Base-by-base conservation (phyloP, 2,329 filamentous ascomycete genomes). In the Emmonsia crescens region DNA sequence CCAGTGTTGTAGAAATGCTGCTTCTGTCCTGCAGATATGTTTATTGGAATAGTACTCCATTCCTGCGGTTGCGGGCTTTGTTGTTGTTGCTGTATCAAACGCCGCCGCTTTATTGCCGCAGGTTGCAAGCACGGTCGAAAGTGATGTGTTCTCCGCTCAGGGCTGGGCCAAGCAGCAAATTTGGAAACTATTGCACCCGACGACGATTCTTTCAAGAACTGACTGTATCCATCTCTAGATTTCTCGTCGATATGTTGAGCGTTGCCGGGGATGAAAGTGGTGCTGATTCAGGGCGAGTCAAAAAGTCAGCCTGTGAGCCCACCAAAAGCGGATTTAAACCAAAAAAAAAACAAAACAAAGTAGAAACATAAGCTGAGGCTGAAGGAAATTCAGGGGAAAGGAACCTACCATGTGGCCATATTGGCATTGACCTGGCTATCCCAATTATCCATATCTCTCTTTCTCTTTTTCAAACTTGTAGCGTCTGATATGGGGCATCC, bases 391-490 rank as follows among this genome's bases (percentile, higher is more conserved):
- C 29, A 42, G 19, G 24, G 16, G 10, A n/a, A n/a, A 31, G 63
- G 8, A 24, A 16, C 64, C 58, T 62, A 69, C 65, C 61, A 63
- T 54, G 64, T 63, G 21, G 46, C 52, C n/a, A 60, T 24, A 44
- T 65, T 63, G 12, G 46, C 52, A 14, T 59, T 29, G 36, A 66
- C 60, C n/a, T 65, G 57, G 36, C 58, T 36, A n/a, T 65, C 65
- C n/a, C 64, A 57, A 31, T 63, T 51, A 2, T 44, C 31, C 19
- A 56, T 52, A 55, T 71, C 69, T 57, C 69, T 65, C 49, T 70
- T 72, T 31, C 70, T 62, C 60, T 72, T 72, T 40, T 66, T 70
- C 21, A 68, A 44, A 42, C 58, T 62, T 4, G 62, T 40, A 21
- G 65, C 40, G 57, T 64, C 56, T 29, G 62, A n/a, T 31, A 61